Evolutionary conservation across 2,329 filamentous ascomycete genomes (phyloP), one percentile per base, ranked within the genome.

Genomic region (Pleoardoris graminearum): DNA sequence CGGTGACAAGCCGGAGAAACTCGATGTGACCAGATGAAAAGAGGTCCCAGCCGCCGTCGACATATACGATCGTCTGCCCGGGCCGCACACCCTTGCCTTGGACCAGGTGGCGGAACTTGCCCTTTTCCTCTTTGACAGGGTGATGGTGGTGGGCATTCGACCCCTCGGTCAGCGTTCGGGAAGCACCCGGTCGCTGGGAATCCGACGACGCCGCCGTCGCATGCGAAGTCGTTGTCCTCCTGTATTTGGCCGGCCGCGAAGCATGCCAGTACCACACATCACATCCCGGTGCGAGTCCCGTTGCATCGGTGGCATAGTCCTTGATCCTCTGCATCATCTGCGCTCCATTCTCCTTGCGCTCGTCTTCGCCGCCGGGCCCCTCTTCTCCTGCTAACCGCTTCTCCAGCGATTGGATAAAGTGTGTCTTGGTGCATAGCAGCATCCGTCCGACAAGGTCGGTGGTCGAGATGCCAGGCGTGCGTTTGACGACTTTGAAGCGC

Each of bases 391-490:
- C 78, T 6, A 97, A 79, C 22, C 82, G 77, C 46, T 80, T 83
- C 61, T 87, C 82, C 37, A 97, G 80, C 0, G 88, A 92, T 65
- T 86, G 88, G 72, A 97, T 93, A 69, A 96, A 96, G 76, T 99
- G 94, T 19, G 86, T 89, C 69, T 87, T 88, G n/a, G 93, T 97
- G 79, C 92, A 97, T 14, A 97, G 81, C 66, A 99, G 80, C 94
- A 99, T 99, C 66, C 94, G 87, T 17, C 94, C 94, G 22, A 99
- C 94, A n/a, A 99, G 83, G 70, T 99, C 94, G 3, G 94, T 99
- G 1, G 94, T 99, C 8, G 91, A 96, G 68, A 99, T 99, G 54
- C 91, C 92, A 0, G 94, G 94, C 2, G 94, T 97, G 58, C 94
- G 85, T 78, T 96, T 96, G 39, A 99, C 94, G 16, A 99, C 91